A percentile compares a stretch with the other conserved stretches of the same genome.
These are phyloP conservation scores for Tuber borchii DNA, from an alignment of 495 filamentous ascomycete species.

Conservation along the genomic window DNA sequence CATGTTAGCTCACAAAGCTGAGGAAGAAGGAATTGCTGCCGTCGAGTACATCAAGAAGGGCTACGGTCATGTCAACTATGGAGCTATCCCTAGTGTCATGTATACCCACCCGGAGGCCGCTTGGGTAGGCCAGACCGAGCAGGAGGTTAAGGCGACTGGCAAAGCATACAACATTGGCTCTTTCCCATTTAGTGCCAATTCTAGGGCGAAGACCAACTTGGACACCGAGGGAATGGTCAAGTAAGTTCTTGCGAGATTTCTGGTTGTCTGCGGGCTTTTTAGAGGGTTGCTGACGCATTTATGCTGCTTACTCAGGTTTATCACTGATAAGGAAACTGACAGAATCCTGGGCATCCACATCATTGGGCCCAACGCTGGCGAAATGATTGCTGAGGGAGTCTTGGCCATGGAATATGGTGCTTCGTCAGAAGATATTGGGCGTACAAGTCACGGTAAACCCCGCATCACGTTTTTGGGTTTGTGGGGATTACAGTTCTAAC, in stretches of 20 bases:
- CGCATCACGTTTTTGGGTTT: slow-evolving; percentile 1
- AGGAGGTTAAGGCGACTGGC: slow-evolving; percentile 82
- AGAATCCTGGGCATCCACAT: slow-evolving; percentile 93
- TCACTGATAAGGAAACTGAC: slow-evolving; percentile 94
- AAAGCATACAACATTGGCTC: slow-evolving; percentile 84
- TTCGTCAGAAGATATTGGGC: slow-evolving; percentile 86
- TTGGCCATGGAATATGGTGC: slow-evolving; percentile 95
- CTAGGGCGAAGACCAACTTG: slow-evolving; percentile 95
- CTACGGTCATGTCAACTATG: slow-evolving; percentile 98
- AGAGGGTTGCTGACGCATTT: slow-evolving; percentile 9
- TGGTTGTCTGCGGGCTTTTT: neutral
- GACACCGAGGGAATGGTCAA: slow-evolving; percentile 96
- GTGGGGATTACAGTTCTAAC: slow-evolving; percentile 9
- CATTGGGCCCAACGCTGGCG: slow-evolving; percentile 87
- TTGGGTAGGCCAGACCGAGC: slow-evolving; percentile 97
- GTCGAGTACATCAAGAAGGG: slow-evolving; percentile 97
- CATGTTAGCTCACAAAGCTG: slow-evolving; percentile 99
- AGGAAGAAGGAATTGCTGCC: slow-evolving; percentile 91
- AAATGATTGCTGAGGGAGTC: slow-evolving; percentile 98
- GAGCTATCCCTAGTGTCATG: slow-evolving; percentile 95
- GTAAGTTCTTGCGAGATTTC: slow-evolving; percentile 34
- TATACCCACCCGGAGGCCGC: slow-evolving; percentile 98
- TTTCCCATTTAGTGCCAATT: slow-evolving; percentile 97
- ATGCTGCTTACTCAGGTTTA: slow-evolving; percentile 49
- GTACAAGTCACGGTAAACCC: slow-evolving; percentile 69